Evolutionary conservation across 257 asterid genomes (phyloP).

Genomic region (Cruciata laevipes): DNA sequence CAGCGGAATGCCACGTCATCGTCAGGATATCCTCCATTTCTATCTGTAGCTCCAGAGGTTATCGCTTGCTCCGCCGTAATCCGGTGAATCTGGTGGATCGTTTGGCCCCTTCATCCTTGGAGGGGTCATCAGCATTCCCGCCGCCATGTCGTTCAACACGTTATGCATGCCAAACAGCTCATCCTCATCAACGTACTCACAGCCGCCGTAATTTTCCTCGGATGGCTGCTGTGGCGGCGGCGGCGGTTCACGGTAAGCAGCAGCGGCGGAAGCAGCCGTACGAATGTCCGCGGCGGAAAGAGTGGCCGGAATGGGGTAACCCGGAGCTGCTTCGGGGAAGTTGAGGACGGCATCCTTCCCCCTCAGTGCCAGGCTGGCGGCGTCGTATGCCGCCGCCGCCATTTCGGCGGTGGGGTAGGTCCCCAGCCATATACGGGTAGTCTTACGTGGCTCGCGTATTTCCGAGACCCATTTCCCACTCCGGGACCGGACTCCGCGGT

Average conservation of each 20-base stretch:
- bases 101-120: constrained; percentile 25
- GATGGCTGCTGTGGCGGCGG: background rate
- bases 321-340: background rate
- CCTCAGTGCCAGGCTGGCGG: background rate
- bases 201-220: background rate
- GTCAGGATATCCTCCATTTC: background rate
- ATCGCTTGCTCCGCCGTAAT: constrained; percentile 20
- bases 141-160: background rate
- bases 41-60: constrained; percentile 36
- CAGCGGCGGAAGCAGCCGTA: background rate
- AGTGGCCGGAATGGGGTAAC: background rate
- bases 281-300: background rate
- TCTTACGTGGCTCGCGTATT: background rate
- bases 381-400: background rate
- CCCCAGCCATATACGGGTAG: background rate
- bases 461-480: background rate
- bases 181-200: background rate
- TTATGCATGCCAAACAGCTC: background rate
- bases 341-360: background rate
- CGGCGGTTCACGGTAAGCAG: background rate
- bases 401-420: background rate
- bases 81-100: constrained; percentile 31
- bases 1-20: no score
- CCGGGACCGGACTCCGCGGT: background rate
- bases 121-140: background rate